Evolutionary conservation across 2,329 filamentous ascomycete genomes (phyloP).

Genomic region (Macrophomina tecta): DNA sequence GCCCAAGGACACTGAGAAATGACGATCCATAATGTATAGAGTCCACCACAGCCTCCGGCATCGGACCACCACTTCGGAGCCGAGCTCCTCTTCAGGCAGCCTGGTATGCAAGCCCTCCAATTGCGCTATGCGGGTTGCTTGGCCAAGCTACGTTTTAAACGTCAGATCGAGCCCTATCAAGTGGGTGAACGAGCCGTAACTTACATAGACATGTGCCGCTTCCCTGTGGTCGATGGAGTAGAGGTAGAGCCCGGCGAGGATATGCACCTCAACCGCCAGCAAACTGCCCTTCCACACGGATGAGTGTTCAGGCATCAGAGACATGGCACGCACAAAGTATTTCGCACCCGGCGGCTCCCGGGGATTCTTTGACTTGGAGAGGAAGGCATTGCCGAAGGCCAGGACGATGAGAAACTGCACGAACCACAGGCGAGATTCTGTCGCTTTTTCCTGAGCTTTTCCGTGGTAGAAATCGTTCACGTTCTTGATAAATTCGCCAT

Average conservation of each 20-base stretch:
- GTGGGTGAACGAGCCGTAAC: background rate
- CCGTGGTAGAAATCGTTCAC: background rate
- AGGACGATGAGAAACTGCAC: slow-evolving; percentile 4
- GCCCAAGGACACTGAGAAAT: background rate
- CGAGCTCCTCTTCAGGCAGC: slow-evolving; percentile 6
- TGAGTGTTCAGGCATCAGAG: background rate
- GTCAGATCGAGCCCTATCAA: background rate
- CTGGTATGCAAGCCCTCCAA: background rate
- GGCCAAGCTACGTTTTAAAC: background rate
- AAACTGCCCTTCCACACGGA: slow-evolving; percentile 2
- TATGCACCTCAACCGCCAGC: background rate
- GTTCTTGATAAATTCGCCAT: background rate
- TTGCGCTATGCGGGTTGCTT: slow-evolving; percentile 1
- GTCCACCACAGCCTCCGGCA: slow-evolving; percentile 10
- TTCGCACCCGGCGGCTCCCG: background rate
- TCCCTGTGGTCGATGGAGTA: slow-evolving; percentile 2
- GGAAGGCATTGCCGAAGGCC: background rate
- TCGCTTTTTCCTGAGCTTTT: background rate
- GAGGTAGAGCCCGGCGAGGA: background rate
- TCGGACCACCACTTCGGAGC: background rate
- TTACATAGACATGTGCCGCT: slow-evolving; percentile 1
- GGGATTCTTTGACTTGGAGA: background rate
- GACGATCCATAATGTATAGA: slow-evolving; percentile 3
- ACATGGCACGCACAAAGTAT: slow-evolving; percentile 8
- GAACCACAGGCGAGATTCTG: slow-evolving; percentile 3